Base-by-base conservation (phyloP, 768 basidiomycete species). In the Sistotremastrum niveocremeum region DNA sequence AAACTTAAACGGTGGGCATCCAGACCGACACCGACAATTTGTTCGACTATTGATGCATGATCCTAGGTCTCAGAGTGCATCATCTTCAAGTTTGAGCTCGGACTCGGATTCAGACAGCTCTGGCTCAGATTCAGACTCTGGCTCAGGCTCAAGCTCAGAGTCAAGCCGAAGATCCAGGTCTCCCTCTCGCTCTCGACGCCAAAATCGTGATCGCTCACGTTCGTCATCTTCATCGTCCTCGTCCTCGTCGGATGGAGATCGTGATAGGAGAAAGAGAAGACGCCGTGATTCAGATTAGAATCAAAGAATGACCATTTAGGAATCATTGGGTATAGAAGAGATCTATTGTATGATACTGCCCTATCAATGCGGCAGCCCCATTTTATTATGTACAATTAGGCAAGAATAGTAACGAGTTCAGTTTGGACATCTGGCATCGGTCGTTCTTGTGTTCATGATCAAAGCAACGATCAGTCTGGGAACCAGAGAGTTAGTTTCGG, bases 381-480 rank as follows among this genome's bases (percentile, higher is more conserved):
- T 20, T 20, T 20, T 20, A 20, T 20, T 10, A 9, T 42, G 29
- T 10, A 42, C 28, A 29, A 29, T 42, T 10, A 10, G n/a, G 28
- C 50, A 46, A 49, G 47, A 46, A 47, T 46, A 48, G 48, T 50
- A 45, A 51, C 52, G 50, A 45, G 41, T 38, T 30, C 38, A 39
- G 10, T 6, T 48, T 41, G 50, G 58, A 41, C 62, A 62, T 9
- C 53, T 54, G 28, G 66, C 58, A 34, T 69, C 66, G 7, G 72
- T 70, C 1, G 79, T 81, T 58, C 69, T 73, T 7, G 88, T 84
- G 64, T 95, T 90, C 78, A 95, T 84, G 41, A 95, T 84, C 32
- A 95, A 71, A 6, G 88, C 87, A 43, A 95, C 87, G 52, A 95
- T 86, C 42, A 86, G 71, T 34, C 84, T 82, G 49, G 3, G 7